Evolutionary conservation across 345 rosid genomes (phyloP).

Genomic region (Corchorus capsularis): DNA sequence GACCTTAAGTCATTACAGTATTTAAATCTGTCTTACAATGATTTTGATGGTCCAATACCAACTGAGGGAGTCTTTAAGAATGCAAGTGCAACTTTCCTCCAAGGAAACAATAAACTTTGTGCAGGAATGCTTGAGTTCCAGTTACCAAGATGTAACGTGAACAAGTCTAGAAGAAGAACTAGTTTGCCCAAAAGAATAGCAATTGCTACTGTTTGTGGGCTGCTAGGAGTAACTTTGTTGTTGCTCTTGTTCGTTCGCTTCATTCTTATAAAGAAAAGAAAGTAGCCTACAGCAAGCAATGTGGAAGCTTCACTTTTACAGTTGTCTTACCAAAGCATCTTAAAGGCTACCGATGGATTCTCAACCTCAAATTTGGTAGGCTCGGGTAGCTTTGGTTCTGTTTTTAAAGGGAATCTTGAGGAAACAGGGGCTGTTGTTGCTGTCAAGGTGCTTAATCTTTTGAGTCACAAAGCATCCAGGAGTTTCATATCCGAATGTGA

Average conservation of each 20-base stretch:
- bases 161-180: neutral
- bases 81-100: constrained; percentile 27
- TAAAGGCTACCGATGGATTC: constrained; percentile 13
- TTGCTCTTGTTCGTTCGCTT: neutral
- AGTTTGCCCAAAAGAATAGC: neutral
- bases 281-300: neutral
- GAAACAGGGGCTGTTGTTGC: constrained; percentile 12
- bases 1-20: neutral
- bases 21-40: constrained; percentile 38
- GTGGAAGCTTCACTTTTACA: neutral
- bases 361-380: constrained; percentile 20
- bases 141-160: constrained; percentile 7
- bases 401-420: constrained; percentile 19
- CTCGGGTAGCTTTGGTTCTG: constrained; percentile 28
- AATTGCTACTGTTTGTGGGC: neutral
- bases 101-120: constrained; percentile 37
- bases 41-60: constrained; percentile 40
- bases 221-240: neutral
- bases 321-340: neutral
- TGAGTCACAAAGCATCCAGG: constrained; percentile 35
- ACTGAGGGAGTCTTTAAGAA: constrained; percentile 33
- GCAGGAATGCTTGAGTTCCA: constrained; percentile 27
- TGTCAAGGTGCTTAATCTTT: constrained; percentile 40
- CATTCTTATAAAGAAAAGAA: neutral
- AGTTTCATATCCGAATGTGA: constrained; percentile 54